Base-by-base conservation (phyloP, 768 basidiomycete genomes). In the Cystobasidium onofrii region DNA sequence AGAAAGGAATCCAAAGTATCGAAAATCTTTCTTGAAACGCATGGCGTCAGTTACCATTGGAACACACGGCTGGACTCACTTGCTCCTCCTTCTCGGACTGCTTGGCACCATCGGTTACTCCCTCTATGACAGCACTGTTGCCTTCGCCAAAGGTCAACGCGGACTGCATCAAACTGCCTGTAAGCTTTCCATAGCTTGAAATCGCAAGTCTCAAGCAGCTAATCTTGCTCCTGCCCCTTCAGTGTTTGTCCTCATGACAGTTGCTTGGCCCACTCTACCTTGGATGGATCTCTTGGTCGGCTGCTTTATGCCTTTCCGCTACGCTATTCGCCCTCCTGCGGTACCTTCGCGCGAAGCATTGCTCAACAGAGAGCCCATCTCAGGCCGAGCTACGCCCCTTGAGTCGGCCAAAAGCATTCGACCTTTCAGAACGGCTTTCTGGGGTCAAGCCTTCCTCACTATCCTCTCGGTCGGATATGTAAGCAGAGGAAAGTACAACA, bases 191-290 rank as follows among this genome's bases (percentile, higher is more conserved):
- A 23, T 12, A 20, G 13, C 12, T 13, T 27, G n/a, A 13, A n/a
- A 17, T 6, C 20, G 39, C 29, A 6, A 17, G 15, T 29, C 13
- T 31, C 17, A 4, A 15, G 4, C 36, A 31, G 69, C 69, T 71
- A 31, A 71, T 10, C 2, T n/a, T 20, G 1, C 15, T 36, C 20
- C 50, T 60, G 17, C 27, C n/a, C 36, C 1, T 41, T 17, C 27
- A 75, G 74, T 75, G 57, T 57, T 72, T 23, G n/a, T 75, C 27
- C 43, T 75, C 27, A 60, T 75, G 57, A 75, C 74, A 25, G 69
- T 75, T 15, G 70, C 27, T 20, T 75, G 74, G 74, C 74, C 74
- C 10, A 70, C 74, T 7, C 39, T 75, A 23, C 70, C 54, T 25
- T 75, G 55, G 66, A 46, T 75, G 20, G 39, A 71, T 39, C 39